phyloP scores from a whole-genome alignment of 2,329 filamentous ascomycete species.

The Ilyonectria robusta region DNA sequence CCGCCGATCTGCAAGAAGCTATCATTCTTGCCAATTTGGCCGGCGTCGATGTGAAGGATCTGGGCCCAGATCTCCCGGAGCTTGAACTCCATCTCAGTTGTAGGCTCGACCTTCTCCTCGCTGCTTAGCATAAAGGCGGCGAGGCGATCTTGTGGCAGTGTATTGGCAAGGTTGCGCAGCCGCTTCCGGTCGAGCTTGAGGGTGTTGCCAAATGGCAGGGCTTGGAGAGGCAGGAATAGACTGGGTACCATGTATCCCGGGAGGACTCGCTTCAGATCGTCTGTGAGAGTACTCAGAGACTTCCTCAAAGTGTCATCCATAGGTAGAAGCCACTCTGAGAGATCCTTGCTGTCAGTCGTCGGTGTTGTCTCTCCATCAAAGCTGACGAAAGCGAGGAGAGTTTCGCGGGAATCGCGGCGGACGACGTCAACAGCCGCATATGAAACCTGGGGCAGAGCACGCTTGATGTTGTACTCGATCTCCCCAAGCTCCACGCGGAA shows the following conservation, averaged over 20 bases:
- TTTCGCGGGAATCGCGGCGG: slow-evolving; percentile 11
- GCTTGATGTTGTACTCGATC: slow-evolving; percentile 44
- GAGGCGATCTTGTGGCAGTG: background rate
- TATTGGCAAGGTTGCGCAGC: slow-evolving; percentile 7
- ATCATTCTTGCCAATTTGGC: slow-evolving; percentile 48
- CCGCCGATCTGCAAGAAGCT: slow-evolving; percentile 47
- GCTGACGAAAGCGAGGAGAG: slow-evolving; percentile 18
- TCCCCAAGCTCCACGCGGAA: slow-evolving; percentile 50
- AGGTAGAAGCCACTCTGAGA: background rate
- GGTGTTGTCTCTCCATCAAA: background rate
- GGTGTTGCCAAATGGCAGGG: slow-evolving; percentile 33
- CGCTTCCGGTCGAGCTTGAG: slow-evolving; percentile 37
- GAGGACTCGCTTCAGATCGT: slow-evolving; percentile 22
- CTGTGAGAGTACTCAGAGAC: background rate
- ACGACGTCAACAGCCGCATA: slow-evolving; percentile 36
- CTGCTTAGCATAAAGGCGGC: background rate
- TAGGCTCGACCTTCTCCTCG: slow-evolving; percentile 4
- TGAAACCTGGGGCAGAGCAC: slow-evolving; percentile 28
- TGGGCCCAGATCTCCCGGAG: slow-evolving; percentile 24
- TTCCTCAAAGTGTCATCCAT: background rate
- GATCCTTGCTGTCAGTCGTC: background rate
- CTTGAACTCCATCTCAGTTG: background rate
- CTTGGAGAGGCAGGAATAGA: slow-evolving; percentile 24
- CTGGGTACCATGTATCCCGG: slow-evolving; percentile 39
- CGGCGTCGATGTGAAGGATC: slow-evolving; percentile 23